phyloP scores from a whole-genome alignment of 495 filamentous ascomycete species.

The Aspergillus campestris region DNA sequence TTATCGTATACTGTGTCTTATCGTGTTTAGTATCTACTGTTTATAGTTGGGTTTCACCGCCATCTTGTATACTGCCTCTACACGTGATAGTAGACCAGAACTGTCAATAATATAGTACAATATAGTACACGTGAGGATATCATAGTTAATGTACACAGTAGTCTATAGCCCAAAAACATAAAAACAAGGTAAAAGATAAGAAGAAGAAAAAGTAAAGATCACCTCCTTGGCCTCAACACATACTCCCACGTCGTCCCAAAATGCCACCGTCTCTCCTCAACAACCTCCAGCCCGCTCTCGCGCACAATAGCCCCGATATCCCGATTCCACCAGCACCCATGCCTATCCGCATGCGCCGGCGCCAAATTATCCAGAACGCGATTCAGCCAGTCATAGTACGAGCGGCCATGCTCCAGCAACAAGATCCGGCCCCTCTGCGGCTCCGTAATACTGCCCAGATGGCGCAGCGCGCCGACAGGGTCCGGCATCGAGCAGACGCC shows the following conservation, averaged over 20 bases:
- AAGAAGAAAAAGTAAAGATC: neutral
- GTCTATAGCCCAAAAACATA: too few relatives aligned
- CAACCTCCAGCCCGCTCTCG: slow-evolving; percentile 74
- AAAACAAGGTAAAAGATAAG: too few relatives aligned
- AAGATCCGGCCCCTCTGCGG: slow-evolving; percentile 59
- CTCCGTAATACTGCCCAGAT: slow-evolving; percentile 35
- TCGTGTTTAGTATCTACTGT: too few relatives aligned
- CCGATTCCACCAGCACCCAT: slow-evolving; percentile 97
- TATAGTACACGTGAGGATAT: neutral
- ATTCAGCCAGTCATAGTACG: slow-evolving; percentile 71
- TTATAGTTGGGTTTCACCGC: too few relatives aligned
- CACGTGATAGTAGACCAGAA: neutral
- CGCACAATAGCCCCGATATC: slow-evolving; percentile 75
- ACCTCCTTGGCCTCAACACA: slow-evolving; percentile 42
- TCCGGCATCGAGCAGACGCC: slow-evolving; percentile 79
- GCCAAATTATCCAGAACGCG: slow-evolving; percentile 67
- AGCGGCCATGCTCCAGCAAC: slow-evolving; percentile 86
- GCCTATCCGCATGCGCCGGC: slow-evolving; percentile 64
- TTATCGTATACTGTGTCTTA: too few relatives aligned
- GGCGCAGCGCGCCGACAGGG: slow-evolving; percentile 57
- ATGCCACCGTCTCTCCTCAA: slow-evolving; percentile 61
- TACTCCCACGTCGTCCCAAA: slow-evolving; percentile 70
- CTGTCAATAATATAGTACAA: neutral
- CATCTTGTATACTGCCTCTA: neutral
- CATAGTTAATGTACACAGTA: neutral